Percentiles rank a stretch among this genome's conserved stretches.
Evolutionary conservation across 345 rosid genomes (phyloP).

Genomic region (Chamaenerion angustifolium): DNA sequence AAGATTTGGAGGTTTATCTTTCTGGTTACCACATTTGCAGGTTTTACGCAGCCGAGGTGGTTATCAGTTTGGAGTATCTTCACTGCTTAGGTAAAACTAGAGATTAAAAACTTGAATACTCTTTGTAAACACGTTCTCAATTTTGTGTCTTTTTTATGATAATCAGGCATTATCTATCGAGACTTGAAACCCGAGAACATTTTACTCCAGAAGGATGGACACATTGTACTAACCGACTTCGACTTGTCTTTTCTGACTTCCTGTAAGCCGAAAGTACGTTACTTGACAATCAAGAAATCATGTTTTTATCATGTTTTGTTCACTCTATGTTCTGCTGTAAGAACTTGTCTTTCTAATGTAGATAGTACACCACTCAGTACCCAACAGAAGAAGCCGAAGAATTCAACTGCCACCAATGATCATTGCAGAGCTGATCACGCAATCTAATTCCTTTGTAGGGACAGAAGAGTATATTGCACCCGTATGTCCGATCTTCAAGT

Average conservation of each 20-base stretch:
- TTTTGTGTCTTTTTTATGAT: not conserved
- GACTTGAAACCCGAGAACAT: conserved; percentile 96
- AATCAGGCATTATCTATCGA: conserved; percentile 72
- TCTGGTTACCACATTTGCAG: conserved; percentile 25
- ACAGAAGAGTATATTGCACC: conserved; percentile 98
- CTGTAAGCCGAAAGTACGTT: conserved; percentile 58
- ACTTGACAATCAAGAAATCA: not conserved
- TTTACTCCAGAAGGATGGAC: conserved; percentile 77
- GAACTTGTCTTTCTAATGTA: conserved; percentile 16
- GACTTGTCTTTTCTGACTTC: conserved; percentile 77
- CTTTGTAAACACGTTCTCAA: not conserved
- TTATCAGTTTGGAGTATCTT: conserved; percentile 79
- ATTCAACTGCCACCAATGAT: conserved; percentile 57
- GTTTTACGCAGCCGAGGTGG: conserved; percentile 91
- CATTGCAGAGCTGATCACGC: conserved; percentile 66
- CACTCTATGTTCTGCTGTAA: not conserved
- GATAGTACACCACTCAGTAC: conserved; percentile 42
- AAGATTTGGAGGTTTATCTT: too few species aligned
- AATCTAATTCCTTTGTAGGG: conserved; percentile 90
- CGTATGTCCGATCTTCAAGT: conserved; percentile 20
- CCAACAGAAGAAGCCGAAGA: conserved; percentile 32
- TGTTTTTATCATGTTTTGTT: not conserved
- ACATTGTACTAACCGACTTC: conserved; percentile 70
- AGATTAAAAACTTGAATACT: too few species aligned
- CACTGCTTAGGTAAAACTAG: conserved; percentile 71